phyloP scores from a whole-genome alignment of 495 filamentous ascomycete species.

The Lasiosphaeria hispida region DNA sequence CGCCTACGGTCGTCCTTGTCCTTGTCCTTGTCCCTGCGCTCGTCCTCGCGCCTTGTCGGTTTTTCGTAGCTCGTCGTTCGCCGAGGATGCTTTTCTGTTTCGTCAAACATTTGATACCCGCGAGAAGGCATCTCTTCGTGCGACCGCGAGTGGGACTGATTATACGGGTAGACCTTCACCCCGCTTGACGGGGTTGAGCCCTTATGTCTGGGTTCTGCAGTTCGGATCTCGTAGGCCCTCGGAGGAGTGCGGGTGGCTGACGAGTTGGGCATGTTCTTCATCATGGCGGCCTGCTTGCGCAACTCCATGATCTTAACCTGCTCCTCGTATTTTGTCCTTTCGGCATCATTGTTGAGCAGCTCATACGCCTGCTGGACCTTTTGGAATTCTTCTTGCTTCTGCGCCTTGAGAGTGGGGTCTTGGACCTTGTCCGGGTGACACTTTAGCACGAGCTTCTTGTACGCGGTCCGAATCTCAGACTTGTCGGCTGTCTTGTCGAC shows the following conservation, averaged over 20 bases:
- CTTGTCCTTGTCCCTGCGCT: constrained; percentile 34
- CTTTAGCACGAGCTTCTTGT: constrained; percentile 90
- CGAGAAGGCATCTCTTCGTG: constrained; percentile 40
- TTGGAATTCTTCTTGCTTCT: constrained; percentile 84
- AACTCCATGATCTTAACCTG: constrained; percentile 60
- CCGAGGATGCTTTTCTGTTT: constrained; percentile 33
- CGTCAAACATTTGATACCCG: constrained; percentile 28
- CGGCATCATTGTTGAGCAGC: constrained; percentile 74
- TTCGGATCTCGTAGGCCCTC: constrained; percentile 31
- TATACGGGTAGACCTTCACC: constrained; percentile 35
- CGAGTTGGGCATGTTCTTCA: constrained; percentile 36
- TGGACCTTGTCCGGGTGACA: constrained; percentile 95
- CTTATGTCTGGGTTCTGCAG: constrained; percentile 36
- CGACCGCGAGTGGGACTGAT: constrained; percentile 37
- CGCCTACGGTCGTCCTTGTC: constrained; percentile 4
- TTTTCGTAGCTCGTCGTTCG: constrained; percentile 48
- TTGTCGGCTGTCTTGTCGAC: constrained; percentile 72
- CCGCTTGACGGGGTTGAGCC: constrained; percentile 29
- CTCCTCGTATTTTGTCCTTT: constrained; percentile 73
- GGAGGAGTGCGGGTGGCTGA: constrained; percentile 35
- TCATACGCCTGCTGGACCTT: constrained; percentile 93
- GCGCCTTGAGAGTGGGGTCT: constrained; percentile 59
- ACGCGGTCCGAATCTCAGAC: constrained; percentile 71
- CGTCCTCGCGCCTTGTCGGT: constrained; percentile 35
- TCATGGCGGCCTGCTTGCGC: constrained; percentile 25